phyloP scores from a whole-genome alignment of 345 rosid genomes.

The Camelina hispida region DNA sequence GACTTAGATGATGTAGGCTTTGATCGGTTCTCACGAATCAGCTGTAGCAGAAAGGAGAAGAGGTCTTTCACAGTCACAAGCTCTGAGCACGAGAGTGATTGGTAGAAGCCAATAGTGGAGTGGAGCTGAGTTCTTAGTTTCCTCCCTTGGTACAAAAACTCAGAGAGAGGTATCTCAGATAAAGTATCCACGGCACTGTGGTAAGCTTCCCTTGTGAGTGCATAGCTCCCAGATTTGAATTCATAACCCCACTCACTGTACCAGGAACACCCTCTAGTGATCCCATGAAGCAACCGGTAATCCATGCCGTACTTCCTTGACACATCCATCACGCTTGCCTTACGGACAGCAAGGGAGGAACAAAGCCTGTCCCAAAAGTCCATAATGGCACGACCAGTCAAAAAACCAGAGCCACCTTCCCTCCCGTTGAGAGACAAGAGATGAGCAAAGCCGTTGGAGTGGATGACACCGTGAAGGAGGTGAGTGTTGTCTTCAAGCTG shows the following conservation, averaged over 20 bases:
- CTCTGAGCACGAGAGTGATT: conserved; percentile 54
- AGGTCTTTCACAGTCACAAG: conserved; percentile 64
- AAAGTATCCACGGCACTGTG: conserved; percentile 51
- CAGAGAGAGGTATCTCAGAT: conserved; percentile 52
- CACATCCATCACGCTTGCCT: conserved; percentile 77
- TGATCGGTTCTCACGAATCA: conserved; percentile 44
- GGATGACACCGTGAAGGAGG: conserved; percentile 72
- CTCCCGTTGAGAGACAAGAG: conserved; percentile 68
- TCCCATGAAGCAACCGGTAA: conserved; percentile 62
- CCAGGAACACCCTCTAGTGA: conserved; percentile 67
- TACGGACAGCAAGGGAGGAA: conserved; percentile 54
- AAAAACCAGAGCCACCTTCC: conserved; percentile 69
- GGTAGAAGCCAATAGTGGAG: conserved; percentile 55
- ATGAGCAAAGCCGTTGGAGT: conserved; percentile 81
- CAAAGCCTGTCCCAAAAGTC: conserved; percentile 80
- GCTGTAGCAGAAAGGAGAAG: conserved; percentile 54
- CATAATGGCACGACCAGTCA: conserved; percentile 70
- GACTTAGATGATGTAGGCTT: not conserved
- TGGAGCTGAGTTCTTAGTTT: conserved; percentile 53
- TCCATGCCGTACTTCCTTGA: conserved; percentile 70
- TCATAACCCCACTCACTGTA: conserved; percentile 74
- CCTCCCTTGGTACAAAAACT: conserved; percentile 54
- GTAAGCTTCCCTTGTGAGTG: conserved; percentile 59
- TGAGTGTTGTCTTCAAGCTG: conserved; percentile 66
- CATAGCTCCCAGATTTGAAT: conserved; percentile 68